phyloP scores from a whole-genome alignment of 2,329 filamentous ascomycete species.

The Trichoderma atroviride region DNA sequence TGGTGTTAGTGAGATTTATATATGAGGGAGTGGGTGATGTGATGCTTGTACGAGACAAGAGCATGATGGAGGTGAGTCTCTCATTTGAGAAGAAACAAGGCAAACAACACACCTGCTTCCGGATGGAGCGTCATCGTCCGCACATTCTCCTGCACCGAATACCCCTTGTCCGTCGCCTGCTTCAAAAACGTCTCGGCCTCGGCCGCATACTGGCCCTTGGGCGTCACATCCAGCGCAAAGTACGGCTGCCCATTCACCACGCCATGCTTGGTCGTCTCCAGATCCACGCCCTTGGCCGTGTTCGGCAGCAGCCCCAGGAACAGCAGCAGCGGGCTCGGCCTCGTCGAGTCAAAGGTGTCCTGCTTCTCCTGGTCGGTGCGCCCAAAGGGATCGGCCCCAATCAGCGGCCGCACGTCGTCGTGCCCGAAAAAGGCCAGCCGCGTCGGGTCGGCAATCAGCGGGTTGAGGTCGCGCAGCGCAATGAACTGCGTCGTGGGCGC shows the following conservation, averaged over 20 bases:
- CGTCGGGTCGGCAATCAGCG: conserved; percentile 61
- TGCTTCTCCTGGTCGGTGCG: conserved; percentile 73
- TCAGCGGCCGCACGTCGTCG: conserved; percentile 68
- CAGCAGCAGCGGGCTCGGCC: conserved; percentile 70
- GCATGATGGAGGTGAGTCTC: not conserved
- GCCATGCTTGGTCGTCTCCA: conserved; percentile 51
- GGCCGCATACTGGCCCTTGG: conserved; percentile 64
- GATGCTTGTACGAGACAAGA: not conserved
- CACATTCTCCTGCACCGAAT: conserved; percentile 68
- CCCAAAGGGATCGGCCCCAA: conserved; percentile 72
- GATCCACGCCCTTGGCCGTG: conserved; percentile 48
- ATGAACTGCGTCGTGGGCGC: conserved; percentile 72
- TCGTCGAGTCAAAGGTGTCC: conserved; percentile 71
- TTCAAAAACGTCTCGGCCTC: conserved; percentile 56
- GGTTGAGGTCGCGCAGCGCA: conserved; percentile 76
- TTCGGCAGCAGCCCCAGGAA: conserved; percentile 82
- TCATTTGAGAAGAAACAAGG: not conserved
- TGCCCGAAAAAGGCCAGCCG: conserved; percentile 70
- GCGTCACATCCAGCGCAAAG: conserved; percentile 89
- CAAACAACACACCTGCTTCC: conserved; percentile 55
- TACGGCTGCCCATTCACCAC: conserved; percentile 79
- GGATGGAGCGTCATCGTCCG: conserved; percentile 63
- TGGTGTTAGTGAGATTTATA: not conserved
- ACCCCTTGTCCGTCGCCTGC: conserved; percentile 55
- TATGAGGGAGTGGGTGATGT: no score